Evolutionary conservation across 78 protist species (phyloP).

Genomic region (Dictyostelium brefeldianum): DNA sequence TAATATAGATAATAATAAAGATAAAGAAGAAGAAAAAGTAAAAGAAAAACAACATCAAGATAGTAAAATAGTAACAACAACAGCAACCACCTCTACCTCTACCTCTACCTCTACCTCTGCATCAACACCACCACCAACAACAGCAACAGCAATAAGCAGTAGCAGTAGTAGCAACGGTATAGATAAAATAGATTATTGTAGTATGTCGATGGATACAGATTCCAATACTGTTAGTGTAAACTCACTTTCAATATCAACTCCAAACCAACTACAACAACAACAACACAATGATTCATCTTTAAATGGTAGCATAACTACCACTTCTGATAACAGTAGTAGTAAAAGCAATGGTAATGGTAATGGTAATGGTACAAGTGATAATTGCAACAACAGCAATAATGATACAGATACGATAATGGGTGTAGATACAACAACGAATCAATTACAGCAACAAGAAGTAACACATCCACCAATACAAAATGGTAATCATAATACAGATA

Average conservation of each 20-base stretch:
- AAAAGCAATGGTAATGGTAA: background rate
- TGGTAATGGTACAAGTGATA: background rate
- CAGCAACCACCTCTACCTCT: background rate
- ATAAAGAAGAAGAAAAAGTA: background rate
- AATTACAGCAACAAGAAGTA: too few species aligned
- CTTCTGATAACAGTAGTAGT: background rate
- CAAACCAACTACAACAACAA: constrained; percentile 24
- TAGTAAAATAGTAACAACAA: background rate
- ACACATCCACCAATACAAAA: background rate
- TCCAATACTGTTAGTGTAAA: background rate
- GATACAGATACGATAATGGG: background rate
- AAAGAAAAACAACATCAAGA: background rate
- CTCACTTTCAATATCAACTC: constrained; percentile 3
- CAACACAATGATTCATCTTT: too few species aligned
- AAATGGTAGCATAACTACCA: too few species aligned
- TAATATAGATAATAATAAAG: background rate
- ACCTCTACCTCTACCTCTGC: background rate
- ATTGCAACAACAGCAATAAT: background rate
- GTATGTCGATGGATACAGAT: constrained; percentile 2
- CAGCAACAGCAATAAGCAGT: background rate
- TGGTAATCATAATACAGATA: background rate
- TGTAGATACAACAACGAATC: background rate
- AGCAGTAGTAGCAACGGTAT: background rate
- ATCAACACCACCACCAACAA: background rate
- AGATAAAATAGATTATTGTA: background rate